Conservation (phyloP, 306 rosid species). For the Quercus suber region DNA sequence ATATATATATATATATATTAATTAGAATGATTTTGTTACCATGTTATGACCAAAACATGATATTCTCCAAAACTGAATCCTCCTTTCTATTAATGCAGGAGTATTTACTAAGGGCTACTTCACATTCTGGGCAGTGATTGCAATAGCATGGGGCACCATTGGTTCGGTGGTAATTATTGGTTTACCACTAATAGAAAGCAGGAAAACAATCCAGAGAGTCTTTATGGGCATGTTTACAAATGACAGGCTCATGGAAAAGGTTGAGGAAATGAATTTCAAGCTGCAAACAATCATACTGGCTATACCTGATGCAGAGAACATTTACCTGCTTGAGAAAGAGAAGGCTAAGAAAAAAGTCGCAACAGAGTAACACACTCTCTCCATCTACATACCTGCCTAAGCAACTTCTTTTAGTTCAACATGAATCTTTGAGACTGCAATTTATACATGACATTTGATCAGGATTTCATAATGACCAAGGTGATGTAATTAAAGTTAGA, state of each 20-base stretch:
- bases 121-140: slow-evolving; percentile 82
- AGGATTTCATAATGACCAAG: no score
- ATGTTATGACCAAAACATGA: background rate
- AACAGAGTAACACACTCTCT: slow-evolving; percentile 9
- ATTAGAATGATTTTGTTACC: no score
- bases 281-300: slow-evolving; percentile 58
- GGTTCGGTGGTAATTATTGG: slow-evolving; percentile 75
- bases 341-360: slow-evolving; percentile 49
- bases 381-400: no score
- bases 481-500: no score
- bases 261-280: slow-evolving; percentile 70
- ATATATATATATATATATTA: no score
- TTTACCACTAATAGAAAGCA: slow-evolving; percentile 67
- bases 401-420: no score
- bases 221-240: slow-evolving; percentile 70
- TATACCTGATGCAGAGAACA: slow-evolving; percentile 73
- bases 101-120: slow-evolving; percentile 67
- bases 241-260: slow-evolving; percentile 68
- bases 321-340: slow-evolving; percentile 68
- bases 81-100: slow-evolving; percentile 42
- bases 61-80: background rate
- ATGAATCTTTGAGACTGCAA: no score
- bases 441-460: no score
- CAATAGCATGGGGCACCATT: slow-evolving; percentile 85
- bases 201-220: slow-evolving; percentile 63